These are phyloP conservation scores for Cryptococcus amylolentus DNA, from an alignment of 1,284 basidiomycete species.

Conservation along the genomic window DNA sequence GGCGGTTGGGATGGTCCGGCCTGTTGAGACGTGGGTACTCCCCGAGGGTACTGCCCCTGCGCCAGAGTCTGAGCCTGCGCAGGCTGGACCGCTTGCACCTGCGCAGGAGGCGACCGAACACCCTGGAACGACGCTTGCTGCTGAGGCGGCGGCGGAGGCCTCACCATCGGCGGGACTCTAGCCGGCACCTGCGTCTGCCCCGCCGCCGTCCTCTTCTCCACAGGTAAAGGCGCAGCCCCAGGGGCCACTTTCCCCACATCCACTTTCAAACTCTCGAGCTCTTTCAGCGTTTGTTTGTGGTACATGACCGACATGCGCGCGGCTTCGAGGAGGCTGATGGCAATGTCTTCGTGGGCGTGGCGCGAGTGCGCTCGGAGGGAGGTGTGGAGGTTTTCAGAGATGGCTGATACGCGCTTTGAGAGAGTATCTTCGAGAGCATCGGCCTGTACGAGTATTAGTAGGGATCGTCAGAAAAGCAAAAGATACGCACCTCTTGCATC, in stretches of 20 bases:
- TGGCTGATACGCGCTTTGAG: conserved; percentile 74
- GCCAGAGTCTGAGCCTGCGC: background rate
- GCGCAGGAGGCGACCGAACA: no score
- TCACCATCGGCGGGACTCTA: background rate
- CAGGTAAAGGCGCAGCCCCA: background rate
- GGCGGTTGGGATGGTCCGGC: background rate
- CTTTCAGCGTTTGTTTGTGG: conserved; percentile 78
- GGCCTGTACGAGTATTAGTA: conserved; percentile 54
- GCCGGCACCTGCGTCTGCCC: background rate
- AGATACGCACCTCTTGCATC: conserved; percentile 71
- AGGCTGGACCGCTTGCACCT: background rate
- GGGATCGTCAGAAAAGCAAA: background rate
- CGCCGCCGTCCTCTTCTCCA: background rate
- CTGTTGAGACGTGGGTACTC: background rate
- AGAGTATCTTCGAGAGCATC: conserved; percentile 80
- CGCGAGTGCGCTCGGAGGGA: conserved; percentile 77
- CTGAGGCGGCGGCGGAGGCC: background rate
- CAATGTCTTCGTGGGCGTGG: conserved; percentile 82
- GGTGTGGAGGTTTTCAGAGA: conserved; percentile 83
- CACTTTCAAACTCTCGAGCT: conserved; percentile 74
- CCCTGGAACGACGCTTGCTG: background rate
- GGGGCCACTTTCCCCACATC: conserved; percentile 57
- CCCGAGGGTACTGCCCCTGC: background rate
- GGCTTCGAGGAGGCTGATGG: conserved; percentile 81
- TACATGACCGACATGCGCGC: conserved; percentile 85